Evolutionary conservation across 2,329 filamentous ascomycete genomes (phyloP).

Genomic region (Cephalotrichum gorgonifer): DNA sequence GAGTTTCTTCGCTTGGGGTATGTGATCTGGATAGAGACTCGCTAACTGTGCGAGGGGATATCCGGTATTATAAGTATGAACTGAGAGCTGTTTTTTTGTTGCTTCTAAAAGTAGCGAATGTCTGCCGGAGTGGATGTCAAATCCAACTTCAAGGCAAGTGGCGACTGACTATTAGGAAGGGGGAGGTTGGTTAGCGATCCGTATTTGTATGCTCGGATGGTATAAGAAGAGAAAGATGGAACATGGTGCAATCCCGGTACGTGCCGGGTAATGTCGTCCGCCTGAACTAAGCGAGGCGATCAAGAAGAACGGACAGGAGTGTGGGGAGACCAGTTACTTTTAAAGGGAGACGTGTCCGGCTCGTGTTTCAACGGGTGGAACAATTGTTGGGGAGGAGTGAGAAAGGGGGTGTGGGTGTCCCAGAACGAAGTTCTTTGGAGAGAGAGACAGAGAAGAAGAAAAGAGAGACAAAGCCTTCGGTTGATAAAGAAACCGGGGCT

Average conservation of each 20-base stretch:
- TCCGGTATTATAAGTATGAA: too few relatives aligned
- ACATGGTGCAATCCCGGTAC: neutral
- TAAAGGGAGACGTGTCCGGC: neutral
- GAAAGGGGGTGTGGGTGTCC: too few relatives aligned
- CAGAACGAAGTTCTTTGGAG: too few relatives aligned
- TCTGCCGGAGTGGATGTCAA: too few relatives aligned
- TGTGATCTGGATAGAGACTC: neutral
- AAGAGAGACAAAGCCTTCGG: neutral
- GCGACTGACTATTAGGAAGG: too few relatives aligned
- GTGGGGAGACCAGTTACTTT: neutral
- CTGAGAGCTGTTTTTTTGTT: too few relatives aligned
- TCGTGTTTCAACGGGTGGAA: neutral
- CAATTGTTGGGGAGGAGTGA: neutral
- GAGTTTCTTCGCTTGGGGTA: neutral
- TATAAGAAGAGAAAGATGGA: neutral
- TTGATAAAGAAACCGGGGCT: neutral
- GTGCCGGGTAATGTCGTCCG: conserved; percentile 3
- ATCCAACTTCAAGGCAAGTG: too few relatives aligned
- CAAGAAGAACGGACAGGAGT: neutral
- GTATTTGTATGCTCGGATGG: neutral
- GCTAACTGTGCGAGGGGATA: too few relatives aligned
- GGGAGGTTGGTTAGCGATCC: too few relatives aligned
- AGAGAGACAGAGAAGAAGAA: neutral
- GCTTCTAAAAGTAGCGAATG: too few relatives aligned
- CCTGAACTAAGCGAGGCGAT: conserved; percentile 1